These are phyloP conservation scores for Leccinum angustisporum DNA, from an alignment of 1,284 basidiomycete genomes.

Conservation along the genomic window DNA sequence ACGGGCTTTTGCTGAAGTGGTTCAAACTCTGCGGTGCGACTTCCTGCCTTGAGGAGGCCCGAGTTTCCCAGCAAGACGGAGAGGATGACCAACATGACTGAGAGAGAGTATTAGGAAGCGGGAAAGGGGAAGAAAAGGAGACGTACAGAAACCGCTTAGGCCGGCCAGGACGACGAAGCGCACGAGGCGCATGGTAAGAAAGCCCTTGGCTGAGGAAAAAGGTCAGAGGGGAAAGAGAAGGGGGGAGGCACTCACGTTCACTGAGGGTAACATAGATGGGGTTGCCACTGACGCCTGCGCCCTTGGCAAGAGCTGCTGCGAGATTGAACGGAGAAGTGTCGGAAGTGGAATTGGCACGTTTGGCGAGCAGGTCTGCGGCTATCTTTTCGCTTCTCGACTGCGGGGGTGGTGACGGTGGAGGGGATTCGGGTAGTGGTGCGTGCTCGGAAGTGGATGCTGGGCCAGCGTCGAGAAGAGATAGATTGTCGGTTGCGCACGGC, in stretches of 20 bases:
- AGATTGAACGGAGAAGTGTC: slow-evolving; percentile 25
- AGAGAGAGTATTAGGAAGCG: slow-evolving; percentile 7
- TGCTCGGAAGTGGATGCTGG: slow-evolving; percentile 14
- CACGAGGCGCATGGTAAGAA: slow-evolving; percentile 61
- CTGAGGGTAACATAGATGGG: slow-evolving; percentile 80
- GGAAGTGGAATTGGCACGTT: slow-evolving; percentile 23
- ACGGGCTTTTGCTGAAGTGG: slow-evolving; percentile 76
- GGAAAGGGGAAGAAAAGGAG: background rate
- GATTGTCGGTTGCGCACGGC: slow-evolving; percentile 72
- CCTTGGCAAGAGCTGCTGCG: slow-evolving; percentile 40
- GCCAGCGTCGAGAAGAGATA: slow-evolving; percentile 49
- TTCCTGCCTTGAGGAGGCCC: slow-evolving; percentile 86
- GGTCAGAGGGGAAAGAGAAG: background rate
- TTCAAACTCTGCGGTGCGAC: slow-evolving; percentile 74
- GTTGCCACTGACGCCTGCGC: slow-evolving; percentile 46
- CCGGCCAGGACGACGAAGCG: slow-evolving; percentile 56
- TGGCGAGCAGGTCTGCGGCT: slow-evolving; percentile 56
- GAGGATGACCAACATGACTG: slow-evolving; percentile 79
- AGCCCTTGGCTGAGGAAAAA: slow-evolving; percentile 54
- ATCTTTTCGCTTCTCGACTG: slow-evolving; percentile 49
- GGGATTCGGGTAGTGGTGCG: slow-evolving; percentile 12
- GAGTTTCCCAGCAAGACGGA: slow-evolving; percentile 91
- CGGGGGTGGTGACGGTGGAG: slow-evolving; percentile 21
- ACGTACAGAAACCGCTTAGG: slow-evolving; percentile 54
- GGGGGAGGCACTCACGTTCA: slow-evolving; percentile 57